Conservation (phyloP, 2,329 filamentous ascomycete species). For the Xylaria sp. region DNA sequence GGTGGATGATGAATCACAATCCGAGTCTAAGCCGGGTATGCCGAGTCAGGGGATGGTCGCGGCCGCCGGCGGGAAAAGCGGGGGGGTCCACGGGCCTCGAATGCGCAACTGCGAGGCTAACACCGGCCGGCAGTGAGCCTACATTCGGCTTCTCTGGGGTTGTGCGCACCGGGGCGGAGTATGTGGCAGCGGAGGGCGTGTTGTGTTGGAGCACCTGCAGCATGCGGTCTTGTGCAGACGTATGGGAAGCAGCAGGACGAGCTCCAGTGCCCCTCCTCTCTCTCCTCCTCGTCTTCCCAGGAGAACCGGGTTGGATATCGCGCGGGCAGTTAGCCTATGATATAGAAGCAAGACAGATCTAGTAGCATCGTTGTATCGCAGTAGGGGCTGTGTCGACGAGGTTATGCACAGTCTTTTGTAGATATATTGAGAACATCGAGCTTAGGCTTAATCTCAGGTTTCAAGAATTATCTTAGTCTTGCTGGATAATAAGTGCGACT, state of each 20-base stretch:
- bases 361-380: no score
- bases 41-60: background rate
- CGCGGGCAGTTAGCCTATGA: background rate
- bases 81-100: background rate
- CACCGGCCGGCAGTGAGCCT: slow-evolving; percentile 2
- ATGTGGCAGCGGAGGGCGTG: background rate
- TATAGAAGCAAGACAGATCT: no score
- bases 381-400: background rate
- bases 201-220: background rate
- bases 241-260: no score
- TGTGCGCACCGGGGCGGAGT: slow-evolving; percentile 7
- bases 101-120: background rate
- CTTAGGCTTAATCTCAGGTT: background rate
- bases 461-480: background rate
- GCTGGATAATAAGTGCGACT: background rate
- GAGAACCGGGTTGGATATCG: background rate
- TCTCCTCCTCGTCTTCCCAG: background rate
- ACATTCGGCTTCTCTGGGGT: background rate
- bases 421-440: background rate
- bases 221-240: background rate
- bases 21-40: background rate
- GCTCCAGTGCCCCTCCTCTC: no score
- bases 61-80: slow-evolving; percentile 7
- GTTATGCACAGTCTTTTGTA: background rate
- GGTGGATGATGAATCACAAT: background rate